Evolutionary conservation across 768 basidiomycete species (phyloP).

Genomic region (Suillus bovinus): DNA sequence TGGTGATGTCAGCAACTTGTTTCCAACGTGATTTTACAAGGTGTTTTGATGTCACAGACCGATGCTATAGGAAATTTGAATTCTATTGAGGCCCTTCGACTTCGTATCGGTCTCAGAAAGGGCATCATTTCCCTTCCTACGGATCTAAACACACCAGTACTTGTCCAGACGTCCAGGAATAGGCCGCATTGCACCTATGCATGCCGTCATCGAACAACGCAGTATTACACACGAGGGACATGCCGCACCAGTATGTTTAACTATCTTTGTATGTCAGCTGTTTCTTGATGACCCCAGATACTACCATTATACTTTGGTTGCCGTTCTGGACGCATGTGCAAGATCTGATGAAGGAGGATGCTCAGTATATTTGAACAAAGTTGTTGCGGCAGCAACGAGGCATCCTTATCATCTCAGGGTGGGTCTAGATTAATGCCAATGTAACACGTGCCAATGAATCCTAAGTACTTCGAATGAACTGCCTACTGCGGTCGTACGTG

Average conservation of each 20-base stretch:
- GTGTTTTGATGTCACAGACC: no score
- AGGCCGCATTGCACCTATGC: slow-evolving; percentile 91
- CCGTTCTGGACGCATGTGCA: slow-evolving; percentile 68
- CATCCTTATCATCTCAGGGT: slow-evolving; percentile 91
- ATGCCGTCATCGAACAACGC: slow-evolving; percentile 82
- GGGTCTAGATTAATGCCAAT: slow-evolving; percentile 26
- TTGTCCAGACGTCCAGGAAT: slow-evolving; percentile 97
- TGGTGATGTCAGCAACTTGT: no score
- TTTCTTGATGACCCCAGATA: slow-evolving; percentile 46
- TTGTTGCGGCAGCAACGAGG: slow-evolving; percentile 57
- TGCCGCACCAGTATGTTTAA: slow-evolving; percentile 45
- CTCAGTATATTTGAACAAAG: slow-evolving; percentile 54
- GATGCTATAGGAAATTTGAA: no score
- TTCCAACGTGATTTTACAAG: no score
- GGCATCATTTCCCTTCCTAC: no score
- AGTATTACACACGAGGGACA: slow-evolving; percentile 54
- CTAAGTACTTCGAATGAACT: slow-evolving; percentile 92
- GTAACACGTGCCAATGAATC: slow-evolving; percentile 10
- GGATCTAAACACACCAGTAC: slow-evolving; percentile 60
- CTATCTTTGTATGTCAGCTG: not conserved
- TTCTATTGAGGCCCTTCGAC: no score
- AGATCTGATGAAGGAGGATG: slow-evolving; percentile 73
- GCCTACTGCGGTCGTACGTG: slow-evolving; percentile 76
- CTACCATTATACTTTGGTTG: slow-evolving; percentile 92
- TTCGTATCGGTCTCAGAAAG: slow-evolving; percentile 64